A percentile compares a stretch with the other conserved stretches of the same genome.
Evolutionary conservation across 495 filamentous ascomycete species (phyloP).

Genomic region (Neurospora sublineolata): DNA sequence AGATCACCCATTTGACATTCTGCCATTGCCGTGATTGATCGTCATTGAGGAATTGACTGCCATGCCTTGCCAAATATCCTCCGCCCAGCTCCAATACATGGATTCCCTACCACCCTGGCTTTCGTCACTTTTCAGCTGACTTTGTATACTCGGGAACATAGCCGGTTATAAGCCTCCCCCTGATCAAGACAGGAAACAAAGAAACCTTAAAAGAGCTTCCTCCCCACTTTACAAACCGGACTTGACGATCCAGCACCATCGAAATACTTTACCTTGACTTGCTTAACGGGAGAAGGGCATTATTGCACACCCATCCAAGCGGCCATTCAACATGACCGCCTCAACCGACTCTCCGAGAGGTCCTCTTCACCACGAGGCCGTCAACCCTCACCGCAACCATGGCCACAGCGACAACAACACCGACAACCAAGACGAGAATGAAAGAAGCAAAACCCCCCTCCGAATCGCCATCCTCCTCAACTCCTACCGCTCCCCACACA

Average conservation of each 20-base stretch:
- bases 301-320: constrained; percentile 3
- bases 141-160: neutral
- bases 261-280: neutral
- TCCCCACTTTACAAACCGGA: neutral
- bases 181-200: neutral
- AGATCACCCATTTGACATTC: neutral
- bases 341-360: neutral
- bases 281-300: neutral
- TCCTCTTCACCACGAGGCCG: neutral
- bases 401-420: neutral
- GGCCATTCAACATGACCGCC: constrained; percentile 18
- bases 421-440: neutral
- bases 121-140: neutral
- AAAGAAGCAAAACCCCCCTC: neutral
- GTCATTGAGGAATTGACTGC: neutral
- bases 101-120: neutral
- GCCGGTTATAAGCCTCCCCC: neutral
- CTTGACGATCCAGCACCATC: neutral
- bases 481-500: constrained; percentile 29
- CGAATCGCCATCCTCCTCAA: constrained; percentile 36
- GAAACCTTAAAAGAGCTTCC: neutral
- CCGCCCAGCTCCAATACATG: neutral
- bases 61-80: neutral
- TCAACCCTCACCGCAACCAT: neutral
- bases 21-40: neutral